Conservation (phyloP, 805 yeast species). For the Myxozyma kluyveri region DNA sequence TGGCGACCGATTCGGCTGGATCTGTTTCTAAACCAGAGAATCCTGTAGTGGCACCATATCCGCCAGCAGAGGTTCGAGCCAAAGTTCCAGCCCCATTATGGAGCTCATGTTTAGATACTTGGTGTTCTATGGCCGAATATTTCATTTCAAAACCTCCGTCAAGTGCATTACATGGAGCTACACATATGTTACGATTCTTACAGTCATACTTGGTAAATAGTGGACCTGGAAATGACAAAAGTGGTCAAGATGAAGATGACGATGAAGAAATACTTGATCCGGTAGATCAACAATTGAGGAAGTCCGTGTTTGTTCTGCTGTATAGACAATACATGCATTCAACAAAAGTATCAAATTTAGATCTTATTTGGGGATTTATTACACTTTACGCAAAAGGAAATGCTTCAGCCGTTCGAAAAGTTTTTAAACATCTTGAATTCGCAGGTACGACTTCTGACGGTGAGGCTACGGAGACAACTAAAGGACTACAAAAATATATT, state of each 20-base stretch:
- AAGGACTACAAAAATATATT: conserved; percentile 3
- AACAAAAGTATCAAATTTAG: conserved; percentile 13
- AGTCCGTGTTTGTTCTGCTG: conserved; percentile 18
- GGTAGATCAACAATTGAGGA: neutral
- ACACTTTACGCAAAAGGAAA: conserved; percentile 15
- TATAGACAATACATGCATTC: conserved; percentile 12
- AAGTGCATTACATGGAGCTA: neutral
- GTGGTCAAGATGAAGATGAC: neutral
- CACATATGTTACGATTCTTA: neutral
- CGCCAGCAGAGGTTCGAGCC: neutral
- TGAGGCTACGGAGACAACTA: neutral
- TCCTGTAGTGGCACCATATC: neutral
- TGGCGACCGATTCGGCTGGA: neutral
- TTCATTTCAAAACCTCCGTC: neutral
- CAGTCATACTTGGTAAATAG: neutral
- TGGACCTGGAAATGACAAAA: neutral
- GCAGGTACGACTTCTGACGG: neutral
- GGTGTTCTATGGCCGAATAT: neutral
- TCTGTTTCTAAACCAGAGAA: neutral
- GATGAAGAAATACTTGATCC: conserved; percentile 5
- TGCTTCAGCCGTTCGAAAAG: neutral
- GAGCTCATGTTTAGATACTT: neutral
- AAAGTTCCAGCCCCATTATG: neutral
- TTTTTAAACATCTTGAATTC: conserved; percentile 12
- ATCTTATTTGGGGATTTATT: conserved; percentile 27